Evolutionary conservation across 345 rosid species (phyloP).

Genomic region (Carallia brachiata): DNA sequence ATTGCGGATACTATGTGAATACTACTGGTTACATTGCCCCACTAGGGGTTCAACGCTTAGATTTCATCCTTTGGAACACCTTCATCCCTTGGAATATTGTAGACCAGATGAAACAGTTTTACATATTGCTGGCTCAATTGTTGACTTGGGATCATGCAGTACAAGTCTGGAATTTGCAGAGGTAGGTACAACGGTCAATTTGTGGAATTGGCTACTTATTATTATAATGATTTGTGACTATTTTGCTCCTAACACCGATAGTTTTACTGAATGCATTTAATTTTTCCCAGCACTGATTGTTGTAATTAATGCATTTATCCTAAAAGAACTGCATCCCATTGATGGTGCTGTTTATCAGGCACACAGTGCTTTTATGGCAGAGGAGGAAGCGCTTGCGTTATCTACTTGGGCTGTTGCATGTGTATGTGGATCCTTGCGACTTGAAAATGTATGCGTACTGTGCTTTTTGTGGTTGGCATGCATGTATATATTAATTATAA

Average conservation of each 20-base stretch:
- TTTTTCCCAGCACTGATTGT: too few species aligned
- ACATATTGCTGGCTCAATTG: slow-evolving; percentile 58
- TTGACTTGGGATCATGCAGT: slow-evolving; percentile 64
- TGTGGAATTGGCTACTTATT: background rate
- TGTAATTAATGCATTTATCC: background rate
- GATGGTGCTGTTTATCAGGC: slow-evolving; percentile 50
- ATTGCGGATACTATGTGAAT: slow-evolving; percentile 75
- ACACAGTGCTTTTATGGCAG: slow-evolving; percentile 63
- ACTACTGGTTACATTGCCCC: slow-evolving; percentile 59
- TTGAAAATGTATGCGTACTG: slow-evolving; percentile 60
- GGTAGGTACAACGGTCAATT: slow-evolving; percentile 40
- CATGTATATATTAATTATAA: background rate
- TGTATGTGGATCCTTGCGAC: slow-evolving; percentile 84
- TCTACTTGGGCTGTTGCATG: slow-evolving; percentile 92
- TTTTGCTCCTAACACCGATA: background rate
- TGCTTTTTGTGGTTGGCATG: background rate
- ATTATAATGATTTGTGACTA: background rate
- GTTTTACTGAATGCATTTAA: slow-evolving; percentile 1
- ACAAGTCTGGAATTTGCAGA: slow-evolving; percentile 74
- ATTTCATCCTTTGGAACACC: slow-evolving; percentile 90
- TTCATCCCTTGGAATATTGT: slow-evolving; percentile 75
- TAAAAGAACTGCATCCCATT: slow-evolving; percentile 6
- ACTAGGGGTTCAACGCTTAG: slow-evolving; percentile 65
- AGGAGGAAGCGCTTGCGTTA: slow-evolving; percentile 86
- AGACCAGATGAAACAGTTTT: slow-evolving; percentile 62